Evolutionary conservation across 306 rosid species (phyloP), one percentile per base, ranked within the genome.

Genomic region (Mimosa pudica): DNA sequence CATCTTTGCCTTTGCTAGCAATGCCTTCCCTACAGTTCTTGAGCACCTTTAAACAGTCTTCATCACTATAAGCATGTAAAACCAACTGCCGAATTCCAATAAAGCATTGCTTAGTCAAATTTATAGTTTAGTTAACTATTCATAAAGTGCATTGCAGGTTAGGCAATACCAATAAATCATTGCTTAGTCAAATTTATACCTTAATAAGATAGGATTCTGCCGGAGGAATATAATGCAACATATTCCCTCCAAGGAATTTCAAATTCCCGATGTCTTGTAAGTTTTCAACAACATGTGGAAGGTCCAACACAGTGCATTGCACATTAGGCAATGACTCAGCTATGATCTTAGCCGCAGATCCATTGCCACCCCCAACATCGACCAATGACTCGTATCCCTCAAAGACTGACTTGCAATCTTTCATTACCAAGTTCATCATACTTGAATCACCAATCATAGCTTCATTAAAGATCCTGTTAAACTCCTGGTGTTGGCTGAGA

Each of bases 21-120:
- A 89, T 77, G 9, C 88, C 86, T 80, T 83, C 88, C 71, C 82
- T 71, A 78, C 90, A 85, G 48, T 77, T 89, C 84, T 81, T 89
- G 72, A 87, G 74, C 17, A 89, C 79, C 60, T 79, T 81, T 52
- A 87, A 5, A 78, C 89, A 87, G 10, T 89, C 81, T 70, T 87
- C 89, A 42, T 89, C 88, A 36, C 78, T 83, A 36, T 30, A 61
- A 70, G 49, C 77, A 17, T 83, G 89, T 62, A 87, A 70, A 7
- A 73, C 84, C 70, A 76, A 45, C 92, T 85, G 89, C 85, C 33
- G 66, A 12, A 57, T 57, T 46, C 54, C 69, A 51, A 30, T 42
- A 6, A 38, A 77, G 13, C 47, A 55, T 42, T 52, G 62, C 47
- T 54, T 11, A 52, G 57, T 10, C 57, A 51, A 68, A 42, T 55